Base-by-base conservation (phyloP, 371 early-diverging fungal genomes). In the Amoeboaphelidium protococcarum region DNA sequence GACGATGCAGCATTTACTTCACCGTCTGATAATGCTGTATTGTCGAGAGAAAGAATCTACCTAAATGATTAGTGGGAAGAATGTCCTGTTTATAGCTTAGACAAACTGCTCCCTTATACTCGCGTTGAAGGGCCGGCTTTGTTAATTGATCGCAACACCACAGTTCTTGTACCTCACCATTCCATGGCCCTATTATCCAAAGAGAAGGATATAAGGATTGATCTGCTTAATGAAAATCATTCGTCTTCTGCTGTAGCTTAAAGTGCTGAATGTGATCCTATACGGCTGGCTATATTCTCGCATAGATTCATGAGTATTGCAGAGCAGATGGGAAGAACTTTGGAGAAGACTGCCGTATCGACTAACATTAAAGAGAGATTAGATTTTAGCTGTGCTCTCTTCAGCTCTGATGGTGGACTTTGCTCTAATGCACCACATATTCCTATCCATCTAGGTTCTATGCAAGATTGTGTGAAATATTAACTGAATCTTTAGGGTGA, bases 281-380 rank as follows among this genome's bases (percentile, higher is more conserved):
- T 90, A 47, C 76, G 76, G 58, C 64, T 94, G 6, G 73, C 84
- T 1, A 79, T 94, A 19, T 88, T 94, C 57, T 78, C 81, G 0
- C 88, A 91, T 62, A 73, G 95, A 2, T 94, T 94, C 54, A 94
- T 94, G 95, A 72, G 74, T 48, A 91, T 94, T 59, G 95, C 92
- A 13, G 90, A 92, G 54, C 89, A 92, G 61, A 92, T 92, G 94
- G 94, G 94, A 13, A 67, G 78, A 20, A 83, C 88, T 2, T 58
- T 92, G 21, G 85, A 89, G 58, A 82, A 86, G 61, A 94, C 95
- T 0, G 69, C 89, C 23, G 79, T 91, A 27, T 82, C 82, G 24
- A 89, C 91, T 22, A 94, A 94, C 50, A 91, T 94, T 59, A 94
- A 94, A 56, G 95, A 94, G 54, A 75, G 95, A 23, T 61, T 82